Base-by-base conservation (phyloP, 257 asterid genomes). In the Penstemon barbatus region DNA sequence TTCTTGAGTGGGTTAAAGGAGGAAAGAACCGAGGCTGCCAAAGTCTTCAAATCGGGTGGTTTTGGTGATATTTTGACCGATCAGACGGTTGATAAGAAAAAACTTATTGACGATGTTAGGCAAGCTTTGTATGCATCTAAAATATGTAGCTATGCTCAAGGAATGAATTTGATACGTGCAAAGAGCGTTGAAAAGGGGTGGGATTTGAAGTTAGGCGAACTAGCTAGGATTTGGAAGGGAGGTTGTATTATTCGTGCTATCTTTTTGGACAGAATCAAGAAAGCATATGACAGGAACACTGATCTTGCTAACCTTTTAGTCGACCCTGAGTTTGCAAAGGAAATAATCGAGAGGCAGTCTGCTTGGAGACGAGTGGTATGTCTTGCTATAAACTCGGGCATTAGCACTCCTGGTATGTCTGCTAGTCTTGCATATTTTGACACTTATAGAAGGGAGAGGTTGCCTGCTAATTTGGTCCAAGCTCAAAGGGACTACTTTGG, bases 401-500 rank as follows among this genome's bases (percentile, higher is more conserved):
- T 92, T 54, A 86, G 97, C 74, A 92, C 97, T 5, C 98, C 98
- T 1, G 98, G 98, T 63, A 92, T 92, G 98, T 90, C 93, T 15
- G 81, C 96, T 53, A 90, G 97, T 75, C 93, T 92, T 66, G 98
- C 98, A 44, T 92, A 92, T 62, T 92, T 90, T 39, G 98, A 92
- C 71, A 79, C 95, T 0, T 92, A 92, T 66, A 70, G 98, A 69
- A 85, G 98, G 87, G 96, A 58, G 78, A 83, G 90, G 18, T 73
- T 90, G 76, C 97, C 98, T 0, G 98, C 98, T 12, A 92, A 92
- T 73, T 71, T 92, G 90, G 94, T 92, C 44, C 98, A 92, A 57
- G 96, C 98, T 69, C 98, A 92, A 75, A 77, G 98, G 72, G 98
- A 92, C 77, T 92, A 92, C 77, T 92, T 92, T 63, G 97, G 98